These are phyloP conservation scores for Multifurca ochricompacta DNA, from an alignment of 768 basidiomycete species.

Conservation along the genomic window DNA sequence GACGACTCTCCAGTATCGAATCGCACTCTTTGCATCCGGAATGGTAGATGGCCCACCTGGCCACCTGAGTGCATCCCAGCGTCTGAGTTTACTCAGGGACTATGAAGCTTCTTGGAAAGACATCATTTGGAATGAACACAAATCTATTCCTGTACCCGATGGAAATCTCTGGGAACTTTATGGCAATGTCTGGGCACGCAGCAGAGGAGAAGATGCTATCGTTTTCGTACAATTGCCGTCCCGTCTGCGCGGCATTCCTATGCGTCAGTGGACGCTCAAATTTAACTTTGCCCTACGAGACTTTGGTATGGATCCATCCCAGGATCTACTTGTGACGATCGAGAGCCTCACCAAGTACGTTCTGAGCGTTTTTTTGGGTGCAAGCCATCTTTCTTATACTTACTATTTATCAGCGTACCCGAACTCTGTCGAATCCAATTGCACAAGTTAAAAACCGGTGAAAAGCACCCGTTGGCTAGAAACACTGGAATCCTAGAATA, in stretches of 20 bases:
- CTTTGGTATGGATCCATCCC: constrained; percentile 20
- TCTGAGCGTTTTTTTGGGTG: constrained; percentile 11
- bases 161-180: constrained; percentile 18
- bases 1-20: constrained; percentile 7
- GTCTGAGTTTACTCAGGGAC: not conserved
- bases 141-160: not conserved
- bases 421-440: constrained; percentile 5
- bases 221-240: constrained; percentile 16
- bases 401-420: not conserved
- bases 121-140: constrained; percentile 7
- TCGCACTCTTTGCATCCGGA: constrained; percentile 12
- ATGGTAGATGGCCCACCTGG: constrained; percentile 12
- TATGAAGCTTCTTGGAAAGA: constrained; percentile 14
- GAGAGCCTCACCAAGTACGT: constrained; percentile 25
- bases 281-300: constrained; percentile 11
- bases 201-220: not conserved
- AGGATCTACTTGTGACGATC: constrained; percentile 17
- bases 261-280: constrained; percentile 14
- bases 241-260: constrained; percentile 13
- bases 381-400: not conserved
- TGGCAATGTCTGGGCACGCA: constrained; percentile 17
- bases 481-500: constrained; percentile 11
- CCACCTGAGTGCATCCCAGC: not conserved
- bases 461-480: constrained; percentile 5
- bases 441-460: constrained; percentile 8